These are phyloP conservation scores for Sugiyamaella novakii DNA, from an alignment of 1,139 yeast genomes.

Conservation along the genomic window DNA sequence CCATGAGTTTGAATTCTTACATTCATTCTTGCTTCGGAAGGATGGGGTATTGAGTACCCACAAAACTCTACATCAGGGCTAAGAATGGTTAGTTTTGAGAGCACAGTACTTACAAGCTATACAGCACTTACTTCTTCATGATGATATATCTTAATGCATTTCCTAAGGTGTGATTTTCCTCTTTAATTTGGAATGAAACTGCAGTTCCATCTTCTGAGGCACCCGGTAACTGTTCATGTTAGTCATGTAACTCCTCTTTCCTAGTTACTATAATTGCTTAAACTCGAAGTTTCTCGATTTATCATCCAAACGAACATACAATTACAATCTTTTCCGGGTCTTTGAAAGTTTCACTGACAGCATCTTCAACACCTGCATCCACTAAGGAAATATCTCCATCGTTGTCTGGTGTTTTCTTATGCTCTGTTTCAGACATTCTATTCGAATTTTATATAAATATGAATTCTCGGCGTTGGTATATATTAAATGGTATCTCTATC, in stretches of 20 bases:
- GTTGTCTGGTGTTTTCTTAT: not conserved
- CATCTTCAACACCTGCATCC: constrained; percentile 28
- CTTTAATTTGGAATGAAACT: constrained; percentile 87
- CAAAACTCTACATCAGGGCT: constrained; percentile 95
- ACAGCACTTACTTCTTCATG: constrained; percentile 68
- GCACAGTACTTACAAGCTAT: not conserved
- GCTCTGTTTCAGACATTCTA: constrained; percentile 25
- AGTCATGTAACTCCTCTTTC: too few relatives aligned
- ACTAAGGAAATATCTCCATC: constrained; percentile 30
- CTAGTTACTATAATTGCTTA: too few relatives aligned
- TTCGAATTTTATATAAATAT: constrained; percentile 7
- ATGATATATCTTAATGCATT: constrained; percentile 90
- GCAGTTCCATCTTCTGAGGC: constrained; percentile 95
- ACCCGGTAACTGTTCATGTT: constrained; percentile 62
- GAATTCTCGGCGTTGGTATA: too few relatives aligned
- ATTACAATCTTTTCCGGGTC: constrained; percentile 38
- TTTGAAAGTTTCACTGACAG: constrained; percentile 22
- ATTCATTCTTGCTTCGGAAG: constrained; percentile 88
- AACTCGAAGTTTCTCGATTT: too few relatives aligned
- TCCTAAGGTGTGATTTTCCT: constrained; percentile 95
- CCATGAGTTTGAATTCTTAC: constrained; percentile 92
- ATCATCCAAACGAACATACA: constrained; percentile 27
- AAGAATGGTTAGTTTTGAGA: constrained; percentile 14
- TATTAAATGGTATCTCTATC: too few relatives aligned
- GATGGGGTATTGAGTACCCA: constrained; percentile 99